Evolutionary conservation across 352 stramenopile genomes (phyloP), one percentile per base, ranked within the genome.

Genomic region (Discostella stelligera): DNA sequence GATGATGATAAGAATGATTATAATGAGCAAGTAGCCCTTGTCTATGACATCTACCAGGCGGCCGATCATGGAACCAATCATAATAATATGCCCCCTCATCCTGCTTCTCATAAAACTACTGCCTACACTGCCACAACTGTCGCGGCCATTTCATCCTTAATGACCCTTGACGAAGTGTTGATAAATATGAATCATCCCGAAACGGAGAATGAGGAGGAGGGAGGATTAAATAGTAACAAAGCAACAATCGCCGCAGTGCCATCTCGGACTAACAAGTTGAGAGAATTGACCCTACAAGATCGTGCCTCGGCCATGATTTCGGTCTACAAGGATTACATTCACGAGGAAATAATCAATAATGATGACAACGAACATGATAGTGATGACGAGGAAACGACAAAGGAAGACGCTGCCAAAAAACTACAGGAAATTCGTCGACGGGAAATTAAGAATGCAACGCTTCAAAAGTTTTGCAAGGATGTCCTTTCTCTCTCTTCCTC

Each of bases 381-480:
- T 30, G 25, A 14, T 23, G 30, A n/a, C n/a, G 46, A 61, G 1
- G 44, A 44, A 32, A 32, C 27, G 27, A 32, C 2, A 6, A 32
- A 32, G 5, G 27, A 6, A 2, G 37, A 44, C 7, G 37, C 11
- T 10, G 37, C 0, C 13, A 44, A 44, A 44, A 44, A 44, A 2
- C 13, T 25, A 37, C 10, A 44, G 4, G 37, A 44, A 10, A 44
- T 14, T 18, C 59, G 68, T 13, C 49, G 50, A 39, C 52, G 52
- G 54, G 41, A 58, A 37, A 63, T 67, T 6, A 78, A 78, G 52
- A 58, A 60, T 20, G 71, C 71, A 52, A 66, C 48, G 18, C 71
- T 78, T 55, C 50, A 78, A 27, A 78, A 72, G 49, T 78, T 78
- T 32, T 78, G 71, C 21, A 66, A 71, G 53, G 70, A 78, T 30